Conservation (phyloP, 1,139 yeast genomes). For the Debaryomycetaceae sp. region DNA sequence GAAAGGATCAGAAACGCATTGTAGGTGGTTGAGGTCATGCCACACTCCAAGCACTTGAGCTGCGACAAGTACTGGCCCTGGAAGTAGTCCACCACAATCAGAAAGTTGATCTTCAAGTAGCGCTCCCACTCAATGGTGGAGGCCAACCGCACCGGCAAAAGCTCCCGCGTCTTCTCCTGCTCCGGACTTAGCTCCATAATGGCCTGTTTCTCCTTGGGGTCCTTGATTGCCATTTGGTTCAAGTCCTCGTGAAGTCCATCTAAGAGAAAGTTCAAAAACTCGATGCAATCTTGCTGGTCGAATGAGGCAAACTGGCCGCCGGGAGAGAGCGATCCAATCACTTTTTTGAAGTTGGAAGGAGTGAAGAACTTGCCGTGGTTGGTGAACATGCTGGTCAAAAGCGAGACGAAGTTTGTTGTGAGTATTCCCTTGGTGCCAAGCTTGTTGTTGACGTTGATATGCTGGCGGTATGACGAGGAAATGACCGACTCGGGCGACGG, state of each 20-base stretch:
- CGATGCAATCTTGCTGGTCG: conserved; percentile 94
- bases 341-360: conserved; percentile 56
- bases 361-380: conserved; percentile 46
- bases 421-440: conserved; percentile 82
- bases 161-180: conserved; percentile 74
- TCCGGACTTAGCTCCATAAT: conserved; percentile 56
- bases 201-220: conserved; percentile 34
- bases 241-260: conserved; percentile 90
- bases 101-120: conserved; percentile 77
- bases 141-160: conserved; percentile 74
- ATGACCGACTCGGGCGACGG: conserved; percentile 18
- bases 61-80: conserved; percentile 90
- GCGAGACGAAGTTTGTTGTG: conserved; percentile 66
- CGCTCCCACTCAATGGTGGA: conserved; percentile 95
- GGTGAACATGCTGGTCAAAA: conserved; percentile 57
- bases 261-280: conserved; percentile 75
- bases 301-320: conserved; percentile 57
- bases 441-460: conserved; percentile 70
- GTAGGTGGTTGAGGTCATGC: conserved; percentile 79
- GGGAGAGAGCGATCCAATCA: conserved; percentile 67
- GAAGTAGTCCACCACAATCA: conserved; percentile 78
- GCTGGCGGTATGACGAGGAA: conserved; percentile 53
- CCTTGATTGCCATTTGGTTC: conserved; percentile 48
- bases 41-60: conserved; percentile 71
- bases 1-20: conserved; percentile 75